Evolutionary conservation across 352 stramenopile genomes (phyloP), one percentile per base, ranked within the genome.

Genomic region (Pythium dissotocum): DNA sequence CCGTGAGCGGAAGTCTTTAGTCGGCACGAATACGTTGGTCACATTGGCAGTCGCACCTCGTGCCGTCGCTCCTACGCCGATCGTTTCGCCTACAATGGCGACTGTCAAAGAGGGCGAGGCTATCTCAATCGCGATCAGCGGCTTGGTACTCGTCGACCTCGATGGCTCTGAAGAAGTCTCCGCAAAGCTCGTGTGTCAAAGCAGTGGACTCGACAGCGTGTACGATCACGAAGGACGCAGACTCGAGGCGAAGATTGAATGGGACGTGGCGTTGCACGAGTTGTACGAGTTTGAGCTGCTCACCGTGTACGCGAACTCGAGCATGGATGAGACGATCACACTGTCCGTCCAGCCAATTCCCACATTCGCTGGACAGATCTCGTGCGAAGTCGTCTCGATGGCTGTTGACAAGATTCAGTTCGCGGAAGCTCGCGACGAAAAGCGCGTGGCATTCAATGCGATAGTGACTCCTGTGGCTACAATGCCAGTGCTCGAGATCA

Each of bases 391-490:
- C 13, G 12, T 54, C 21, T 48, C 58, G 14, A 63, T 0, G 16
- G 65, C 65, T 1, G 24, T 54, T 10, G 65, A 71, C 46, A 38
- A 33, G 26, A 67, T 38, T 6, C 30, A 21, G 5, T 21, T 26
- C 3, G 54, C 59, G 58, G 38, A 40, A 13, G 65, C 51, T 9
- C 16, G 38, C 33, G 65, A 66, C 14, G 18, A 67, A 7, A 63
- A 40, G 24, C 52, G 3, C 7, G 58, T 59, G 1, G 1, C 40
- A 5, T 64, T 80, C 53, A 63, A 36, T 12, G 69, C 63, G 12
- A 63, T n/a, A 0, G 44, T 83, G 12, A 36, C 35, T 53, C 55
- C 76, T 9, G 55, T 73, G n/a, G 71, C 73, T 1, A 83, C 73
- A 6, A 33, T 44, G 2, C 69, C 77, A 21, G 26, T 73, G 13